Evolutionary conservation across 2,329 filamentous ascomycete genomes (phyloP), one percentile per base, ranked within the genome.

Genomic region (Tolypocladium cylindrosporum): DNA sequence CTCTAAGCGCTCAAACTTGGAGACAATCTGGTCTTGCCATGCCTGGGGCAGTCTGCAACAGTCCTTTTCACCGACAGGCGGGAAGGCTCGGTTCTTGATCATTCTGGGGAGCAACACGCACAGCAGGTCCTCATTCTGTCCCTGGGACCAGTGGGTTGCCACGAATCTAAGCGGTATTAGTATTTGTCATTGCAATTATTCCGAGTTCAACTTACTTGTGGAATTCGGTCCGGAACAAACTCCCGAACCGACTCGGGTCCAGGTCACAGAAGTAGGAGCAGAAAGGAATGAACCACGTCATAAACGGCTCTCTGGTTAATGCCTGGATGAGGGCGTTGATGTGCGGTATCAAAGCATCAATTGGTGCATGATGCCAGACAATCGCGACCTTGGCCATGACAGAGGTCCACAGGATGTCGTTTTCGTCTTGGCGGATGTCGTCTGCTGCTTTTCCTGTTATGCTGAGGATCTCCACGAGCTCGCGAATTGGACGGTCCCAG

Each of bases 191-290:
- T 37, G 8, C 24, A 5, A 21, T 10, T n/a, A 4, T 6, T 21
- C 4, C 4, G 11, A 7, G 19, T n/a, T 16, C 34, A n/a, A 50
- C 75, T 70, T 74, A 90, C 82, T 84, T 90, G 70, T 95, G 90
- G 64, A 97, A 91, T 58, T 89, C 86, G 42, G 85, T 87, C 9
- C 92, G 78, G 39, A 96, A 80, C n/a, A 97, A 77, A 62, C 84
- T 86, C 57, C 85, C 82, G 68, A 97, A 99, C 43, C 89, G 82
- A 56, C 87, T 82, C 1, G 80, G 69, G 52, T 91, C 86, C 41
- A 95, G 77, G 57, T 90, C 82, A 0, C 90, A 87, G 64, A 94
- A 86, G 56, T 90, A 86, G 16, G 87, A 87, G 72, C 91, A 97
- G 71, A 97, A 96, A 0, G 86, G 81, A 50, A 97, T 80, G 69